These are phyloP conservation scores for Aspergillus phoenicis DNA, from an alignment of 2,329 filamentous ascomycete species.

Conservation along the genomic window DNA sequence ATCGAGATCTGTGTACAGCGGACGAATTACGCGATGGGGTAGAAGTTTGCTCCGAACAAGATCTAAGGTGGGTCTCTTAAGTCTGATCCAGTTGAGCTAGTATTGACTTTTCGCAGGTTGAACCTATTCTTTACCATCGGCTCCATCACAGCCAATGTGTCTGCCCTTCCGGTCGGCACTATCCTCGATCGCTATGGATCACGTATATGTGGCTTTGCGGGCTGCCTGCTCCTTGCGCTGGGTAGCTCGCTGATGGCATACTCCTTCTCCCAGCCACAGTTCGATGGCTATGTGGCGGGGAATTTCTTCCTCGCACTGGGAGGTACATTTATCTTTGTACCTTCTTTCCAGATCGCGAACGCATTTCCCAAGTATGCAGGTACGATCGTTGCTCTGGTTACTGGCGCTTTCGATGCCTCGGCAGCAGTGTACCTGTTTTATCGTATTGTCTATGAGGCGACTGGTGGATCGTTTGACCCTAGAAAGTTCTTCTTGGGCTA, in stretches of 20 bases:
- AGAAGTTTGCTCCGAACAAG: conserved; percentile 61
- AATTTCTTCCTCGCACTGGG: conserved; percentile 76
- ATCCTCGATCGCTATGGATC: conserved; percentile 83
- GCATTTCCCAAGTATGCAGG: conserved; percentile 76
- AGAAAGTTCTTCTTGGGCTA: conserved; percentile 72
- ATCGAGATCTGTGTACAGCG: conserved; percentile 63
- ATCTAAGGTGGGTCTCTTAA: conserved; percentile 47
- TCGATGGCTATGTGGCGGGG: conserved; percentile 74
- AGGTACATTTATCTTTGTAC: conserved; percentile 78
- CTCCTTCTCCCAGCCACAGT: conserved; percentile 58
- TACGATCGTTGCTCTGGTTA: conserved; percentile 74
- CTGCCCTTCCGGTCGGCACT: conserved; percentile 78
- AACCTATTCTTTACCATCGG: conserved; percentile 93
- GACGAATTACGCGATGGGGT: conserved; percentile 50
- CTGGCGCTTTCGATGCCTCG: conserved; percentile 80
- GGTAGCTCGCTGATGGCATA: conserved; percentile 74
- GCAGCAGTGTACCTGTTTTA: conserved; percentile 78
- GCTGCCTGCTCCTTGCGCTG: conserved; percentile 64
- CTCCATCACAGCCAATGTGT: conserved; percentile 84
- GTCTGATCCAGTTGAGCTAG: neutral
- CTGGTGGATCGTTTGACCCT: conserved; percentile 44
- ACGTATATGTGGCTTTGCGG: conserved; percentile 72
- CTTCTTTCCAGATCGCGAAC: conserved; percentile 80
- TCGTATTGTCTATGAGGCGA: conserved; percentile 68
- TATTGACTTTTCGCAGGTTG: conserved; percentile 49